Evolutionary conservation across 225 moss, liverwort and hornwort genomes (phyloP), one percentile per base, ranked within the genome.

Genomic region (Pseudoscleropodium purum): DNA sequence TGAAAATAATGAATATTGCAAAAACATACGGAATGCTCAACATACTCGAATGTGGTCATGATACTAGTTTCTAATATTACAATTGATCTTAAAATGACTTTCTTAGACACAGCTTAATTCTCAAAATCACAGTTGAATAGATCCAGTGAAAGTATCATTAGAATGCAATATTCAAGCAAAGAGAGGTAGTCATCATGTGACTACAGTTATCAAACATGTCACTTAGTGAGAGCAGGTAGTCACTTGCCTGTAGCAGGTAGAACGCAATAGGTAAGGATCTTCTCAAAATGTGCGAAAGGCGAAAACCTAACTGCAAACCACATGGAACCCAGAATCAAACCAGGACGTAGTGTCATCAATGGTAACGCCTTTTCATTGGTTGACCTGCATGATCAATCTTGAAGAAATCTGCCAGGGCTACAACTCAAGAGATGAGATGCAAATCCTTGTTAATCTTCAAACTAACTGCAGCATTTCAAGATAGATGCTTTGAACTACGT

Each of bases 211-310:
- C 39, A 81, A 67, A 69, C 47, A 76, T 57, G 68, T 73, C 81
- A 81, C 62, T 74, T 37, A 52, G 69, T 82, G 66, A 79, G 74
- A 79, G 80, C 60, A 90, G 52, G 26, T 13, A 83, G 79, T 64
- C 79, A 75, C 85, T 86, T 92, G 93, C 98, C 96, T 98, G 98
- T 43, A 97, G 95, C 87, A 98, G 94, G 91, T 95, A 95, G 39
- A 97, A 92, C 25, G 96, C 95, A 90, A 98, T 96, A 65, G 98
- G 98, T 73, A 96, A 96, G 59, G 95, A 92, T 86, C 98, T 94
- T 88, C 98, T 96, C 68, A 98, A 88, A 86, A 98, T 96, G 90
- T 98, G 98, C 56, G 98, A 97, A 69, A 98, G 96, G 81, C 98
- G 94, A 85, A 97, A 96, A 64, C 97, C 96, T 89, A 98, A 93